These are phyloP conservation scores for Ophiostoma tasmaniense DNA, from an alignment of 2,329 filamentous ascomycete genomes.

Conservation along the genomic window DNA sequence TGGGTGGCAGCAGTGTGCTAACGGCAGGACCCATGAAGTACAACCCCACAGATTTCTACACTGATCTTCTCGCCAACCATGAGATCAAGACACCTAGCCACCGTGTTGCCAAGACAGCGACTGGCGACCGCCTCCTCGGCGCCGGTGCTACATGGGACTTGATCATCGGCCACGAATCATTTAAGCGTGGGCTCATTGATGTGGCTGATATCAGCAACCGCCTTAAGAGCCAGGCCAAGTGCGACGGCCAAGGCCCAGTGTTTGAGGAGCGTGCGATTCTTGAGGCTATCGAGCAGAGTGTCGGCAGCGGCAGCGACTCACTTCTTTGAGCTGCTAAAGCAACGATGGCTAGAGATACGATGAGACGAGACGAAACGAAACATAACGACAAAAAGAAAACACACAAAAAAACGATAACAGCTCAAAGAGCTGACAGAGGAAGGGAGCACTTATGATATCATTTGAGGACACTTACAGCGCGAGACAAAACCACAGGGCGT, in stretches of 20 bases:
- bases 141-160: slow-evolving; percentile 82
- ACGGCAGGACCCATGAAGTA: slow-evolving; percentile 62
- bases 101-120: slow-evolving; percentile 57
- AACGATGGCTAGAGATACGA: neutral
- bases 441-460: slow-evolving; percentile 4
- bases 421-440: neutral
- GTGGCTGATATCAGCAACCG: slow-evolving; percentile 72
- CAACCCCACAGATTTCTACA: slow-evolving; percentile 64
- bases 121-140: slow-evolving; percentile 61
- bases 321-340: slow-evolving; percentile 36
- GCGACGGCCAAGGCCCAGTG: slow-evolving; percentile 80
- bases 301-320: slow-evolving; percentile 69
- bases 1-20: slow-evolving; percentile 37
- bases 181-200: slow-evolving; percentile 69
- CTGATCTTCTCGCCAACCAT: slow-evolving; percentile 53
- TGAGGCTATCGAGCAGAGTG: slow-evolving; percentile 68
- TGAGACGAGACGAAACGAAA: neutral
- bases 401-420: neutral
- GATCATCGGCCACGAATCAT: slow-evolving; percentile 72
- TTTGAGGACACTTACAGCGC: neutral
- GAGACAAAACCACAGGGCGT: slow-evolving; percentile 1
- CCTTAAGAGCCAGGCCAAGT: slow-evolving; percentile 65
- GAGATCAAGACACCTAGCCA: slow-evolving; percentile 57
- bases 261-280: slow-evolving; percentile 71
- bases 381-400: neutral